These are phyloP conservation scores for Solanum phureja DNA, from an alignment of 257 asterid genomes.

Conservation along the genomic window DNA sequence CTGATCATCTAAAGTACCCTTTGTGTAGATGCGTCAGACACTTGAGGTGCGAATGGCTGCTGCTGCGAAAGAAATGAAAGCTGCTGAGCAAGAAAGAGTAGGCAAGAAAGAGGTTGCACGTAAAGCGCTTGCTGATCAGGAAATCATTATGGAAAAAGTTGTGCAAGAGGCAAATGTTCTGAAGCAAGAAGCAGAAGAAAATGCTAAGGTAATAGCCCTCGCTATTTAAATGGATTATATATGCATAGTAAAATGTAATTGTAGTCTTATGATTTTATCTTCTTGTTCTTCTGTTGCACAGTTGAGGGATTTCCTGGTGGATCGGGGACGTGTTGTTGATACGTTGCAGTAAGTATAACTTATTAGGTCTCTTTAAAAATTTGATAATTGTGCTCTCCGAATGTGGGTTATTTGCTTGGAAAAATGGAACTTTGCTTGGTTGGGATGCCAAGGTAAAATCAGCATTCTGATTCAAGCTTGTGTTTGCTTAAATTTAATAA, in stretches of 20 bases:
- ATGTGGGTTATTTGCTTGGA: neutral
- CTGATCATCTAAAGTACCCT: neutral
- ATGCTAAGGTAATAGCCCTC: conserved; percentile 42
- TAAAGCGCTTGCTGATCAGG: conserved; percentile 41
- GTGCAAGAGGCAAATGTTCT: conserved; percentile 53
- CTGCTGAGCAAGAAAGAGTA: conserved; percentile 39
- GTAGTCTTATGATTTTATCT: neutral
- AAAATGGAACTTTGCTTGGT: neutral
- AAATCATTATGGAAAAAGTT: conserved; percentile 52
- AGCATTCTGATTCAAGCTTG: neutral
- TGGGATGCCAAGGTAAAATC: neutral
- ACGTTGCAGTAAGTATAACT: conserved; percentile 51
- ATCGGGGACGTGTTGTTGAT: conserved; percentile 59
- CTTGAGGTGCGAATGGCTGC: conserved; percentile 42
- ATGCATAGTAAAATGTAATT: neutral
- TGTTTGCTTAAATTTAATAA: neutral
- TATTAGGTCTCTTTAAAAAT: neutral
- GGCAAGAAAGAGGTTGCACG: conserved; percentile 39
- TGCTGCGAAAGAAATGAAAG: conserved; percentile 35
- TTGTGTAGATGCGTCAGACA: conserved; percentile 48
- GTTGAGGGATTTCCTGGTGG: conserved; percentile 63
- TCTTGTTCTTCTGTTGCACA: conserved; percentile 31
- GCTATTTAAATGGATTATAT: neutral
- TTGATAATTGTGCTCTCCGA: neutral
- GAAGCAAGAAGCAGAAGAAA: conserved; percentile 59